phyloP scores from a whole-genome alignment of 768 basidiomycete genomes.

The Suillus placidus region DNA sequence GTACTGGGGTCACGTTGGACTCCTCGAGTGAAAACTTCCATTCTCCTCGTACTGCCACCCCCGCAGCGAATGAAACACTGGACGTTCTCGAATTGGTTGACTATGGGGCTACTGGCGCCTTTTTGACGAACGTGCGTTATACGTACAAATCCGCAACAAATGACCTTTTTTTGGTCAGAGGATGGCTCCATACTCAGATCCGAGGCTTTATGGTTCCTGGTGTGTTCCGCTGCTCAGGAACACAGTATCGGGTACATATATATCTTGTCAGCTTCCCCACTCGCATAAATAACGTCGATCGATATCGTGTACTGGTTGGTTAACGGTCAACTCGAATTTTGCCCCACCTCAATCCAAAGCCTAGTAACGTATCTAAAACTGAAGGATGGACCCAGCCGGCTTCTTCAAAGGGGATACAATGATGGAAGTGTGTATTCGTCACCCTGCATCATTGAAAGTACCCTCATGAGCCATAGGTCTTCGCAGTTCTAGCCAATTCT shows the following conservation, averaged over 20 bases:
- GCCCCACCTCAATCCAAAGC: background rate
- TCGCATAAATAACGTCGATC: background rate
- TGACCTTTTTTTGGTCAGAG: background rate
- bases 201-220: background rate
- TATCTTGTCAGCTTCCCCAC: background rate
- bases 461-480: background rate
- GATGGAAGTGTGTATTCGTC: background rate
- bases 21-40: background rate
- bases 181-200: background rate
- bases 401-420: conserved; percentile 3
- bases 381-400: background rate
- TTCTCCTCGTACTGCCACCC: background rate
- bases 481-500: background rate
- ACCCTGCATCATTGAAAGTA: background rate
- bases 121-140: background rate
- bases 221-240: background rate
- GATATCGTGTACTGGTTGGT: background rate
- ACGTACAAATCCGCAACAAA: background rate
- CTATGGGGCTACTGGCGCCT: background rate
- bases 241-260: background rate
- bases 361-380: background rate
- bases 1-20: background rate
- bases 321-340: background rate
- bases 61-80: background rate
- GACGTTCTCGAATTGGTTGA: background rate